These are phyloP conservation scores for Chrysochromulina tobinii DNA, from an alignment of 78 protist species.

Conservation along the genomic window DNA sequence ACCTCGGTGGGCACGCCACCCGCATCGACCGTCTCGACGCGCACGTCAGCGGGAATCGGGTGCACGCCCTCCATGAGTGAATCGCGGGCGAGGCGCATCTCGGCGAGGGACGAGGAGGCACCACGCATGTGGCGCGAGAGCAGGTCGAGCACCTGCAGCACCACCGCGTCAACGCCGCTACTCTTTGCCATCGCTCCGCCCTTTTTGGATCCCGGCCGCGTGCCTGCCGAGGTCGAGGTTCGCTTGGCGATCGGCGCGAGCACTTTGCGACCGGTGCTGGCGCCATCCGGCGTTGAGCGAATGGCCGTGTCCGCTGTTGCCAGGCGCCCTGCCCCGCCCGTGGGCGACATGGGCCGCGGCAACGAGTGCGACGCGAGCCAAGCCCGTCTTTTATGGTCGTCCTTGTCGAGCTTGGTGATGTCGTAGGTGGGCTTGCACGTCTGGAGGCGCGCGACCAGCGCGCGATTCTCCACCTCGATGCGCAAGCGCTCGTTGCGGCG, in stretches of 20 bases:
- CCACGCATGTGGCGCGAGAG: not conserved
- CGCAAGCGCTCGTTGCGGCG: not conserved
- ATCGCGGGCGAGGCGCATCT: not conserved
- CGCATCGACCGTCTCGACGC: too few species aligned
- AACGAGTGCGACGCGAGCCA: not conserved
- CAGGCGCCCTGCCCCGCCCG: not conserved
- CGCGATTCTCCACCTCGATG: not conserved
- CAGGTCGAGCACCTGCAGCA: not conserved
- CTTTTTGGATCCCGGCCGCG: not conserved
- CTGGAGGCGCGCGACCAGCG: not conserved
- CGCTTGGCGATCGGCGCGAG: too few species aligned
- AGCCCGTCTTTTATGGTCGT: not conserved
- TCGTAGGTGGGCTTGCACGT: conserved; percentile 2
- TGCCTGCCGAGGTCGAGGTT: too few species aligned
- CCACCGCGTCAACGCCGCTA: not conserved
- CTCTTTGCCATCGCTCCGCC: too few species aligned
- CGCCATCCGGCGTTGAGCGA: too few species aligned
- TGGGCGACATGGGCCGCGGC: not conserved
- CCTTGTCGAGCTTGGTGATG: not conserved
- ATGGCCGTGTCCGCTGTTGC: not conserved
- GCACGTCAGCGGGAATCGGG: not conserved
- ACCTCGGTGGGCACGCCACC: too few species aligned
- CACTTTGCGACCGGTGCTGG: not conserved
- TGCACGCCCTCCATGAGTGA: not conserved
- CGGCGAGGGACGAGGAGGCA: not conserved